phyloP scores from a whole-genome alignment of 2,329 filamentous ascomycete species.

The Corinectria fuckeliana region DNA sequence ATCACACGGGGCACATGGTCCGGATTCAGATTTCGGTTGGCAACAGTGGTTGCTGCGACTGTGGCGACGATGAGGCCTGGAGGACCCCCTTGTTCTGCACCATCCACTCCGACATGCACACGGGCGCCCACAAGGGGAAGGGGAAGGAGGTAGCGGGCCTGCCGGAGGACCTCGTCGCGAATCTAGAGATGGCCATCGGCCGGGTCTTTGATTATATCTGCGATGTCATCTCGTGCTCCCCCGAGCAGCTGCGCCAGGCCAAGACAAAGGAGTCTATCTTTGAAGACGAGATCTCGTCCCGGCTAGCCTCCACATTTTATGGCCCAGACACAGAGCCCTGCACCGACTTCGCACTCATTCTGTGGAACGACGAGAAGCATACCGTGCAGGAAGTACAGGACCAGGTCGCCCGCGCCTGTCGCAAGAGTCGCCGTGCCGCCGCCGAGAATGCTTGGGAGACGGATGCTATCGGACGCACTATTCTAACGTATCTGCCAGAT shows the following conservation, averaged over 20 bases:
- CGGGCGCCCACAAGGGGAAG: constrained; percentile 65
- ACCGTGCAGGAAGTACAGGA: constrained; percentile 90
- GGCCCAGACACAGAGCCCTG: constrained; percentile 60
- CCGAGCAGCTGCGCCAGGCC: constrained; percentile 86
- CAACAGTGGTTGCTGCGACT: constrained; percentile 96
- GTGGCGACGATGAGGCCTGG: constrained; percentile 96
- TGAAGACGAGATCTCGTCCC: constrained; percentile 80
- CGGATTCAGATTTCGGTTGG: constrained; percentile 86
- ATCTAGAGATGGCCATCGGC: constrained; percentile 85
- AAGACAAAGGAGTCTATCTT: constrained; percentile 84
- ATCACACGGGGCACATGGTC: constrained; percentile 92
- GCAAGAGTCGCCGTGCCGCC: constrained; percentile 72
- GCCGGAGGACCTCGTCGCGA: constrained; percentile 76
- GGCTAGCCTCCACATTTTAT: constrained; percentile 73
- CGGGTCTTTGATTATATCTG: constrained; percentile 92
- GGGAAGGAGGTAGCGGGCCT: constrained; percentile 64
- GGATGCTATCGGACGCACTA: constrained; percentile 84
- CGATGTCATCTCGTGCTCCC: constrained; percentile 97
- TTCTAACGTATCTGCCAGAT: constrained; percentile 78
- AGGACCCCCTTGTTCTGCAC: constrained; percentile 85
- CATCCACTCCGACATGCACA: constrained; percentile 76
- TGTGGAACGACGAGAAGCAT: constrained; percentile 99
- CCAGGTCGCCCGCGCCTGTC: constrained; percentile 89
- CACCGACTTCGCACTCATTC: constrained; percentile 77
- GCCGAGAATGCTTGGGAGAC: constrained; percentile 82